Conservation (phyloP, 495 filamentous ascomycete species). For the Penicillium paradoxum region DNA sequence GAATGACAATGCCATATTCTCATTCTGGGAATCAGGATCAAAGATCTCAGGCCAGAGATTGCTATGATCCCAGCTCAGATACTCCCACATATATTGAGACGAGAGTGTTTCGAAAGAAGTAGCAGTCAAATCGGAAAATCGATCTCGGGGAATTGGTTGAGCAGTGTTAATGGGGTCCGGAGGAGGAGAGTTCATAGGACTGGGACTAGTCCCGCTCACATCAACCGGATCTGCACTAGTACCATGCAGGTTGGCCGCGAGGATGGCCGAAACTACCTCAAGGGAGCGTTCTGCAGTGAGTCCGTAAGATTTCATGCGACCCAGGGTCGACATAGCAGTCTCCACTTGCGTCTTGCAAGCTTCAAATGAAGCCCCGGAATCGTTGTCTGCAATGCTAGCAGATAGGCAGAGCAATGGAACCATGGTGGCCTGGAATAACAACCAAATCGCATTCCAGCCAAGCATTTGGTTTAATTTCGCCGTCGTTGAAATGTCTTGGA, state of each 20-base stretch:
- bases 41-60: conserved; percentile 17
- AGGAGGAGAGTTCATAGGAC: background rate
- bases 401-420: conserved; percentile 63
- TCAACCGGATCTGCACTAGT: conserved; percentile 6
- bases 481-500: conserved; percentile 58
- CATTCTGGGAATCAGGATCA: background rate
- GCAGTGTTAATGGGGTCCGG: background rate
- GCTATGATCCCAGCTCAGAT: conserved; percentile 22
- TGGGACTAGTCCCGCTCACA: background rate
- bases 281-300: conserved; percentile 57
- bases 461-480: conserved; percentile 61
- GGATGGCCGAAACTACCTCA: conserved; percentile 60
- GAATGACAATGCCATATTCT: conserved; percentile 5
- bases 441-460: conserved; percentile 77
- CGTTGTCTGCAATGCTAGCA: conserved; percentile 34
- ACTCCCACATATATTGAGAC: conserved; percentile 29
- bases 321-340: conserved; percentile 57
- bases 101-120: conserved; percentile 14
- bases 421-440: conserved; percentile 70
- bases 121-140: conserved; percentile 8
- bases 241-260: conserved; percentile 42
- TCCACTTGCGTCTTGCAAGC: conserved; percentile 49
- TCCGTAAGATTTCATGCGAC: conserved; percentile 59
- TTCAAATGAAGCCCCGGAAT: conserved; percentile 42
- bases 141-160: conserved; percentile 1